Percentiles rank a stretch among this genome's conserved stretches.
These are phyloP conservation scores for Lenzites betulinus DNA, from an alignment of 768 basidiomycete genomes.

Conservation along the genomic window DNA sequence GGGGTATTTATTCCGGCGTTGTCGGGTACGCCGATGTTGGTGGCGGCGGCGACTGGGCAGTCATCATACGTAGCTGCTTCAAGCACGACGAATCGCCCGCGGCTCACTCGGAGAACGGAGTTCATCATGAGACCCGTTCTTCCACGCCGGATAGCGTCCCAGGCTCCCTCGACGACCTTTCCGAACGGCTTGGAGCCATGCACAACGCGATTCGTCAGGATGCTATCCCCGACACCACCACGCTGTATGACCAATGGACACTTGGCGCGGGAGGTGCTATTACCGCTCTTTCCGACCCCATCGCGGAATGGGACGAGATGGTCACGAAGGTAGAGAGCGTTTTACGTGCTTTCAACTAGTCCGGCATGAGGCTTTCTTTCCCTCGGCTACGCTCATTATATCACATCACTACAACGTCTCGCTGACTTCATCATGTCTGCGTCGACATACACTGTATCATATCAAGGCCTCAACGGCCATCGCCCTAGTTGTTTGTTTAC, in stretches of 20 bases:
- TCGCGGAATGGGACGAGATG: slow-evolving; percentile 95
- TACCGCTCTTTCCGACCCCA: slow-evolving; percentile 84
- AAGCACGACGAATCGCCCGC: slow-evolving; percentile 51
- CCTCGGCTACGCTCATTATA: neutral
- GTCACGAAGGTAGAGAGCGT: slow-evolving; percentile 81
- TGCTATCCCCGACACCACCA: neutral
- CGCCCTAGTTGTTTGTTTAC: slow-evolving; percentile 3
- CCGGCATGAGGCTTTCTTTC: neutral
- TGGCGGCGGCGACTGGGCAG: slow-evolving; percentile 90
- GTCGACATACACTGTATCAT: slow-evolving; percentile 17
- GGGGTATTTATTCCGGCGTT: slow-evolving; percentile 88
- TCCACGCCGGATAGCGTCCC: slow-evolving; percentile 1
- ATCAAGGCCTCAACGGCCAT: slow-evolving; percentile 19
- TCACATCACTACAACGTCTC: neutral
- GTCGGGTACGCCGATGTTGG: slow-evolving; percentile 92
- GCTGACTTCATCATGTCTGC: slow-evolving; percentile 22
- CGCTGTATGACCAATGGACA: slow-evolving; percentile 58
- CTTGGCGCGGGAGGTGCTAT: slow-evolving; percentile 97
- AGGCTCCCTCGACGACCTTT: neutral
- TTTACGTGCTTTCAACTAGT: slow-evolving; percentile 55
- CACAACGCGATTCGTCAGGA: neutral
- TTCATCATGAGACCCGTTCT: neutral
- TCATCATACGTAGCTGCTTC: slow-evolving; percentile 92
- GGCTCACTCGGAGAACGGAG: slow-evolving; percentile 6
- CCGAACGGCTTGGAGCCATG: neutral